phyloP scores from a whole-genome alignment of 257 asterid species.

The Craterostigma plantagineum region DNA sequence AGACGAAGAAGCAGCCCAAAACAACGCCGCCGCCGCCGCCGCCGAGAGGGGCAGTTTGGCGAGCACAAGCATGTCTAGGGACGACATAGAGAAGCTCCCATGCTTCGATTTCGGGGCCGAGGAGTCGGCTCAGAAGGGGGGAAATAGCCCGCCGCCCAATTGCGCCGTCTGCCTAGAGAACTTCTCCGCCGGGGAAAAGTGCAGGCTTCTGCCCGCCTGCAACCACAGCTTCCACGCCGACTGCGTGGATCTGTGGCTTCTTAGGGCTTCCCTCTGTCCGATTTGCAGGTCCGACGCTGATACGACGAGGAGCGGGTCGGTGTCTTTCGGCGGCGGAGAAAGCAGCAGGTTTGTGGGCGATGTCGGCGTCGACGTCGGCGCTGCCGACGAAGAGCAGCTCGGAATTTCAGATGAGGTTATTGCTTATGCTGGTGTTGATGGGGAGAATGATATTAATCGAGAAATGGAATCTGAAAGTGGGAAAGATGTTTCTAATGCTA shows the following conservation, averaged over 20 bases:
- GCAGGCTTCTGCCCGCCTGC: conserved; percentile 35
- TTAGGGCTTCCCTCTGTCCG: conserved; percentile 27
- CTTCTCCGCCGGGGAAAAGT: conserved; percentile 29
- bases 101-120: conserved; percentile 33
- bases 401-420: no score
- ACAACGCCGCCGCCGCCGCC: conserved; percentile 1
- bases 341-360: no score
- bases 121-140: conserved; percentile 26
- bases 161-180: conserved; percentile 41
- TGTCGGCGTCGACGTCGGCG: no score
- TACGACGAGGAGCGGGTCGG: background rate
- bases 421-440: no score
- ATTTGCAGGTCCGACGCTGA: conserved; percentile 29
- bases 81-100: conserved; percentile 66
- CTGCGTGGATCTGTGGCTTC: conserved; percentile 41
- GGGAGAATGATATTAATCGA: no score
- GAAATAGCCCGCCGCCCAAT: conserved; percentile 19
- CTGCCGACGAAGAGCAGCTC: no score
- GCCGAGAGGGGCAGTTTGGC: conserved; percentile 31
- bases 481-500: no score
- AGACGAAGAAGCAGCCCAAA: background rate
- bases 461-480: no score
- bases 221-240: conserved; percentile 40
- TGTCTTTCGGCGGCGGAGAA: no score
- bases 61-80: conserved; percentile 50